phyloP scores from a whole-genome alignment of 768 basidiomycete genomes.

The Mycena leptocephala region DNA sequence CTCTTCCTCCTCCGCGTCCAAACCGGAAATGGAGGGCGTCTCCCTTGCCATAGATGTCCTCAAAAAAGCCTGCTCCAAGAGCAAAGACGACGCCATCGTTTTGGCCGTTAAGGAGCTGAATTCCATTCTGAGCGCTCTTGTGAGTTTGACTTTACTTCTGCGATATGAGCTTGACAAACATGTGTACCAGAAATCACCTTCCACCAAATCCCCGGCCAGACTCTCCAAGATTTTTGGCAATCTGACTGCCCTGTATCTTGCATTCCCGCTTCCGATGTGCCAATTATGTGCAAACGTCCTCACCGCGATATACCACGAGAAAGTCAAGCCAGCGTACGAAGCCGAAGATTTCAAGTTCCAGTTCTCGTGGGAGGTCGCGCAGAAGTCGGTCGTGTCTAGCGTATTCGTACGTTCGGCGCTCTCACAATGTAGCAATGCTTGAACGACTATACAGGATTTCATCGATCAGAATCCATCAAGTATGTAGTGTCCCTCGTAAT shows the following conservation, averaged over 20 bases:
- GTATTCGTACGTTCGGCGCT: conserved; percentile 15
- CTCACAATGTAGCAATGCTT: neutral
- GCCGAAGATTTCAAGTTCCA: neutral
- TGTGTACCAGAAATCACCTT: conserved; percentile 8
- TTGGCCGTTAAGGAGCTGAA: neutral
- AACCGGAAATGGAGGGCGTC: conserved; percentile 9
- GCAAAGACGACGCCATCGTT: neutral
- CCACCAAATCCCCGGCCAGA: neutral
- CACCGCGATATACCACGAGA: conserved; percentile 17
- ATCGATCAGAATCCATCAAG: conserved; percentile 13
- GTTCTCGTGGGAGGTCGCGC: conserved; percentile 28
- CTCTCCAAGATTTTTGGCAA: conserved; percentile 6
- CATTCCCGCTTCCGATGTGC: conserved; percentile 16
- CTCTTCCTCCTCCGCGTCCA: neutral
- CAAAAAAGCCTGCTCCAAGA: conserved; percentile 10
- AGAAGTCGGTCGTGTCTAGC: conserved; percentile 28
- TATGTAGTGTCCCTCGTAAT: neutral
- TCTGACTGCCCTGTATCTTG: conserved; percentile 2
- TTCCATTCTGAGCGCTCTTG: neutral
- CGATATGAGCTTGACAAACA: too few relatives aligned
- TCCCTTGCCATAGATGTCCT: conserved; percentile 2
- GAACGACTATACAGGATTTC: conserved; percentile 20
- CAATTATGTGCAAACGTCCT: conserved; percentile 24
- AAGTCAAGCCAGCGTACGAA: neutral
- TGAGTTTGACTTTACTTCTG: neutral